A percentile compares a stretch with the other conserved stretches of the same genome.
Conservation (phyloP, 768 basidiomycete species). For the Termitomyces sp. region DNA sequence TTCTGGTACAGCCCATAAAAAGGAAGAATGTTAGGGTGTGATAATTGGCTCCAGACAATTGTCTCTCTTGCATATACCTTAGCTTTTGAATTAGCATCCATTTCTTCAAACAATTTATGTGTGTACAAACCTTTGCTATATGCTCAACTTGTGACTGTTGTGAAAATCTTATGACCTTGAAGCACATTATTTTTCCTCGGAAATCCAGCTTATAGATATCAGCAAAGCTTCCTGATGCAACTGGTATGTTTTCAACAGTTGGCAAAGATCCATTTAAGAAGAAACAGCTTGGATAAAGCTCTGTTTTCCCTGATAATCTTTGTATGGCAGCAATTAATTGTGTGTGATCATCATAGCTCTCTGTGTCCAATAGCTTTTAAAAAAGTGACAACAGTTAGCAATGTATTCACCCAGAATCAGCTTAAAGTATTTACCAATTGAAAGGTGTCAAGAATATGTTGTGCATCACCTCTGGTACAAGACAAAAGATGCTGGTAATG, state of each 20-base stretch:
- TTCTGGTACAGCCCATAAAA: too few relatives aligned
- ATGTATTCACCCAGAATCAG: not conserved
- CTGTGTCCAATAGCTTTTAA: conserved; percentile 2
- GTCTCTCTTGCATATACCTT: too few relatives aligned
- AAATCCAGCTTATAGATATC: conserved; percentile 2
- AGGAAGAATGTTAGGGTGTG: too few relatives aligned
- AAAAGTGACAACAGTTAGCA: not conserved
- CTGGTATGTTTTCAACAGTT: not conserved
- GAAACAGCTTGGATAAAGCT: not conserved
- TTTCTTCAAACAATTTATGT: too few relatives aligned
- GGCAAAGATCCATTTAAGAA: not conserved
- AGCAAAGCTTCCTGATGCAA: not conserved
- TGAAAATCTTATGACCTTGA: not conserved
- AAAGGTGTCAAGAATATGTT: not conserved
- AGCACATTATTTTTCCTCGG: not conserved
- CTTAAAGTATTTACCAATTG: not conserved
- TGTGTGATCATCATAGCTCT: not conserved
- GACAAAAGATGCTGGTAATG: too few relatives aligned
- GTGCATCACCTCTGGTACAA: too few relatives aligned
- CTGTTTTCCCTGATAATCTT: not conserved
- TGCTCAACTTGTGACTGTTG: too few relatives aligned
- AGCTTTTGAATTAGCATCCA: too few relatives aligned
- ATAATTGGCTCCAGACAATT: too few relatives aligned
- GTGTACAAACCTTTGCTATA: too few relatives aligned
- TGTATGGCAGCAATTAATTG: conserved; percentile 5